phyloP scores from a whole-genome alignment of 2,329 filamentous ascomycete genomes.

The Penicillium sclerotiorum region DNA sequence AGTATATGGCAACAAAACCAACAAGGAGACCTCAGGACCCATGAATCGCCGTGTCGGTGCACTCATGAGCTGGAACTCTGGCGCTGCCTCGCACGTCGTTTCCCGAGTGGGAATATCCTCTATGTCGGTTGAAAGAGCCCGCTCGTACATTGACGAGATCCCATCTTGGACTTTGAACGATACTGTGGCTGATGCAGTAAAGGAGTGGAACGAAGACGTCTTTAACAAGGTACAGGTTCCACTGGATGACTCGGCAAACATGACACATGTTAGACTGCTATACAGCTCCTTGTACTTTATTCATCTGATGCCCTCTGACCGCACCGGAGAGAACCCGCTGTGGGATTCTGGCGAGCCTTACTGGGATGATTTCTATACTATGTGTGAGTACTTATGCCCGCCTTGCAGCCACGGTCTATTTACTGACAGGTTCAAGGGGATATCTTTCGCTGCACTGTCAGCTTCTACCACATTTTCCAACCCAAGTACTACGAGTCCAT shows the following conservation, averaged over 20 bases:
- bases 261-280: slow-evolving; percentile 31
- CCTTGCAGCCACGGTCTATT: background rate
- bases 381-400: slow-evolving; percentile 25
- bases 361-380: slow-evolving; percentile 71
- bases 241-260: slow-evolving; percentile 33
- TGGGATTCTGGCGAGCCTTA: slow-evolving; percentile 68
- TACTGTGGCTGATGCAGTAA: slow-evolving; percentile 54
- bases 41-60: slow-evolving; percentile 60
- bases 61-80: slow-evolving; percentile 61
- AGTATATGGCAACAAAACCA: slow-evolving; percentile 55
- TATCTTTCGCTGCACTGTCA: slow-evolving; percentile 65
- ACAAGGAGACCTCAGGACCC: slow-evolving; percentile 59
- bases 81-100: slow-evolving; percentile 53
- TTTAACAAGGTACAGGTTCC: slow-evolving; percentile 48
- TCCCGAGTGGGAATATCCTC: slow-evolving; percentile 69
- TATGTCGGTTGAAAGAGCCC: slow-evolving; percentile 66
- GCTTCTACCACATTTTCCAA: slow-evolving; percentile 67
- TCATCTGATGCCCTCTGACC: slow-evolving; percentile 68
- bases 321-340: slow-evolving; percentile 69
- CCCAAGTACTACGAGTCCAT: slow-evolving; percentile 66
- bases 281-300: slow-evolving; percentile 60
- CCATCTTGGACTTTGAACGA: slow-evolving; percentile 63
- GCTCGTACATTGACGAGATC: slow-evolving; percentile 68
- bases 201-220: slow-evolving; percentile 62
- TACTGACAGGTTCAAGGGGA: slow-evolving; percentile 54